Conservation (phyloP, 164 flowering plant species). For the Pachysandra terminalis region DNA sequence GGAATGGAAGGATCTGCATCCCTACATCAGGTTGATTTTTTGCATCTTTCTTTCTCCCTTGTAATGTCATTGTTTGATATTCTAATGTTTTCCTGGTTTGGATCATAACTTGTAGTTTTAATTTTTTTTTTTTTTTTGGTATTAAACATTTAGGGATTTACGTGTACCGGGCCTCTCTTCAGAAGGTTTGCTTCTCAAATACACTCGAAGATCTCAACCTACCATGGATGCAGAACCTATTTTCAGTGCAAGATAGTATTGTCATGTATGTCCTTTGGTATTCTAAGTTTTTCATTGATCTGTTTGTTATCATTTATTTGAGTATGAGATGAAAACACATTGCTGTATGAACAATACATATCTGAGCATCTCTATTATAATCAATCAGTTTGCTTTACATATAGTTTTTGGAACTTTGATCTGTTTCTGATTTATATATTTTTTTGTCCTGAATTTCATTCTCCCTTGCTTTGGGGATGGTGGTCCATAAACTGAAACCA, state of each 20-base stretch:
- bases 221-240: constrained; percentile 63
- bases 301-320: neutral
- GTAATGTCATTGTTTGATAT: neutral
- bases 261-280: neutral
- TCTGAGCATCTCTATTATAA: neutral
- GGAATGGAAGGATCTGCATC: constrained; percentile 88
- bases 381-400: no score
- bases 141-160: constrained; percentile 55
- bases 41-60: neutral
- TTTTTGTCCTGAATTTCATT: no score
- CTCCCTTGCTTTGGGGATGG: no score
- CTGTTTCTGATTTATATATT: no score
- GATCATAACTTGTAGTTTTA: neutral
- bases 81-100: neutral
- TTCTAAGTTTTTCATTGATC: neutral
- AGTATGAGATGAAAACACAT: neutral
- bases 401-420: no score
- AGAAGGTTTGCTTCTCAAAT: constrained; percentile 89
- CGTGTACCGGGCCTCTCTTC: constrained; percentile 81
- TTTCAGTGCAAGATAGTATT: constrained; percentile 66
- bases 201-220: constrained; percentile 87
- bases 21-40: constrained; percentile 72
- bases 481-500: no score
- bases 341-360: neutral
- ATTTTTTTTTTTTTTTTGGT: neutral